Base-by-base conservation (phyloP, 2,329 filamentous ascomycete genomes). In the Trichoderma breve region DNA sequence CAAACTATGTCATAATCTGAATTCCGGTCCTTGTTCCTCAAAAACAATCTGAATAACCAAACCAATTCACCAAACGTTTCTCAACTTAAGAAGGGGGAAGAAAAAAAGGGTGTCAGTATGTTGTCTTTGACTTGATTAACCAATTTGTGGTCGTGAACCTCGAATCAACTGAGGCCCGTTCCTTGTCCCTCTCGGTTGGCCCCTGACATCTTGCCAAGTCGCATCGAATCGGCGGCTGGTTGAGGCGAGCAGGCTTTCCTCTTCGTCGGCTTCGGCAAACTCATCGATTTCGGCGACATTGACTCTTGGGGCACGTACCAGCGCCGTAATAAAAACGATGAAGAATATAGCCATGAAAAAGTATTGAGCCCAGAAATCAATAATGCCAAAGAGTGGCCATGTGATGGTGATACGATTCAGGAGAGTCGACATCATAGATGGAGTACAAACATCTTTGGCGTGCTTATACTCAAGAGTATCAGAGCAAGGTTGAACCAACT, bases 291-390 rank as follows among this genome's bases (percentile, higher is more conserved):
- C 90, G 60, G 89, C 87, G 71, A 95, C 86, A 76, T 95, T 90
- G 43, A 97, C 82, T 78, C 88, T 91, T 0, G 95, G 95, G 1
- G 94, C 90, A 55, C 92, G 90, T 86, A 98, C 91, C 0, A 98
- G 83, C 3, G 92, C 90, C 0, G 93, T 92, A 26, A 94, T 72
- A 76, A 97, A 93, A 14, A 97, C 91, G 70, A 97, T 83, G 11
- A 97, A 81, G 81, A 97, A 98, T 24, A 98, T 86, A 39, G 82
- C 92, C 57, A 99, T 83, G 83, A 99, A 98, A 14, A 88, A 92
- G 79, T 98, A 98, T 78, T 99, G 96, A 0, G 94, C 93, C 94
- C 95, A 99, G 81, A 98, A 99, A 76, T 93, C 89, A n/a, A 98
- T 84, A 12, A 92, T 90, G 12, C 96, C 96, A 78, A 99, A 97